Evolutionary conservation across 177 flowering plant genomes (phyloP), one percentile per base, ranked within the genome.

Genomic region (Tripterygium wilfordii): DNA sequence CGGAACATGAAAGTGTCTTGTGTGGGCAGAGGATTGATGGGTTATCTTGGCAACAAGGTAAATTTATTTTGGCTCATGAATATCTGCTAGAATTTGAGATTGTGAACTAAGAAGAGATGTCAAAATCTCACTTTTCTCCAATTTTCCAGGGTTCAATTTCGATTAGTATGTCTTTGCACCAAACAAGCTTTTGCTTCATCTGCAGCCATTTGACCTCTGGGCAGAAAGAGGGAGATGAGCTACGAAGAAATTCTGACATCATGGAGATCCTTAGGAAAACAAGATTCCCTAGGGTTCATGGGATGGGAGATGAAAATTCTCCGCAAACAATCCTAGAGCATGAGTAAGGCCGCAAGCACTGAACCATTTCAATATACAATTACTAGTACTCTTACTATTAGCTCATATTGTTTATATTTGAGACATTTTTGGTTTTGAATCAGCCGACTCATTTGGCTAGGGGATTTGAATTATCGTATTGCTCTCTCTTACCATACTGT

Each of bases 21-120:
- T 62, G 95, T 92, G 2, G 96, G 98, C 38, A 71, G 96, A 69
- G 98, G 98, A 55, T 71, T 92, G 50, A 88, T 92, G 96, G 98
- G 98, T 19, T 92, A 92, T 72, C 91, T 92, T 48, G 98, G 98
- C 54, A 92, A 92, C 62, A 92, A 92, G 98, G 98, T 90, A 70
- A 31, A 53, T n/a, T n/a, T n/a, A n/a, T 39, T 45, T 38, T 44
- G 17, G 8, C 10, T 26, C 28, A 24, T 16, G 13, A 2, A 5
- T 18, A 12, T 32, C 26, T 35, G 6, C 21, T n/a, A 24, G 18
- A n/a, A 30, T 53, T 30, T 18, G 41, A 40, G 22, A 44, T 46
- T 20, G 19, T 22, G 45, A 40, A 31, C 37, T 23, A 33, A 33
- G 35, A 53, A 17, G 27, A 48, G 57, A 54, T 24, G 4, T 15